Evolutionary conservation across 345 rosid genomes (phyloP).

Genomic region (Nasturtium officinale): DNA sequence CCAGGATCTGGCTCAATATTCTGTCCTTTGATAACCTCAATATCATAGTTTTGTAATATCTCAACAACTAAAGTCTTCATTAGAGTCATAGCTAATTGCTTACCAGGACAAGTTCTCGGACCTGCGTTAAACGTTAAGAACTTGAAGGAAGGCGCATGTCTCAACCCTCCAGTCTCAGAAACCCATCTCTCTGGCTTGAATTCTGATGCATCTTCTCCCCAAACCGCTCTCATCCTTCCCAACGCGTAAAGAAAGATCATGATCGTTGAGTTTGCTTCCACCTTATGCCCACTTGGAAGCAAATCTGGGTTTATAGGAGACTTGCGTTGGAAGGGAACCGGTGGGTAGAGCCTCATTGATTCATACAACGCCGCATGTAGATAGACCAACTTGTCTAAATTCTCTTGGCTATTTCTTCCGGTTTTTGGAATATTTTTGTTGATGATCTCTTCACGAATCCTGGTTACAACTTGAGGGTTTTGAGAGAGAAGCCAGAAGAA

Average conservation of each 20-base stretch:
- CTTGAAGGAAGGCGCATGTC: conserved; percentile 24
- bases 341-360: conserved; percentile 44
- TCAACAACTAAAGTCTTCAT: conserved; percentile 24
- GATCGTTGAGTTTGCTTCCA: conserved; percentile 23
- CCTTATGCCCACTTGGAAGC: conserved; percentile 45
- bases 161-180: conserved; percentile 3
- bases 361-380: conserved; percentile 44
- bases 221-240: conserved; percentile 40
- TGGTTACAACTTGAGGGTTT: conserved; percentile 35
- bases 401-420: no score
- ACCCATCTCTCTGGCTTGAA: conserved; percentile 42
- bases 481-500: conserved; percentile 52
- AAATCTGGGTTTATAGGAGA: conserved; percentile 26
- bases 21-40: conserved; percentile 10
- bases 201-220: conserved; percentile 42
- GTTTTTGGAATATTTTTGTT: no score
- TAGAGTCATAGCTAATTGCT: conserved; percentile 23
- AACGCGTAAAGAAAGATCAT: conserved; percentile 35
- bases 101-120: conserved; percentile 30
- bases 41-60: conserved; percentile 28
- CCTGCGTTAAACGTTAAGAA: conserved; percentile 29
- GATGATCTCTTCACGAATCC: conserved; percentile 4
- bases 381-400: background rate
- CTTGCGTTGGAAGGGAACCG: conserved; percentile 31
- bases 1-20: background rate